Evolutionary conservation across 2,329 filamentous ascomycete genomes (phyloP).

Genomic region (Colletotrichum sojae): DNA sequence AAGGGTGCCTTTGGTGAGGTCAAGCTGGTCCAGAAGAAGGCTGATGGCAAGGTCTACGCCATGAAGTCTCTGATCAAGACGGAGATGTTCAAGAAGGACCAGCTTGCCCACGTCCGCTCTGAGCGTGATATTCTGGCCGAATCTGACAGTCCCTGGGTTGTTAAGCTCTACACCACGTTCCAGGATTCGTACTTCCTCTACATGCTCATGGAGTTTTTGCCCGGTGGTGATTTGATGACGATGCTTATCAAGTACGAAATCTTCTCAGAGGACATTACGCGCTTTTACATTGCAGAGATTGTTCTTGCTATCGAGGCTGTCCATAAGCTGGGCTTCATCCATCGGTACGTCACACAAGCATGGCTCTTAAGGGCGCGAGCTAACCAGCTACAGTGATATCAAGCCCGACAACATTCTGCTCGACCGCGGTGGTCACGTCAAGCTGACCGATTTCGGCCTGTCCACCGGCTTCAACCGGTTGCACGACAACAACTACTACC

Average conservation of each 20-base stretch:
- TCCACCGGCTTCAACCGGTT: conserved; percentile 98
- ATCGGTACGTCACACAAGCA: conserved; percentile 78
- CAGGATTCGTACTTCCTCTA: conserved; percentile 97
- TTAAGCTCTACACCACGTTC: conserved; percentile 98
- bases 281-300: conserved; percentile 99
- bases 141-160: conserved; percentile 99
- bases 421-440: conserved; percentile 95
- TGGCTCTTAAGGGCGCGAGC: not conserved
- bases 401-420: conserved; percentile 99
- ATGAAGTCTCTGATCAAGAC: conserved; percentile 99
- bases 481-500: conserved; percentile 98
- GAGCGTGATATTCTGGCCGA: conserved; percentile 98
- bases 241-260: conserved; percentile 99
- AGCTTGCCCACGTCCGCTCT: conserved; percentile 95
- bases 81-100: conserved; percentile 99
- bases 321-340: conserved; percentile 97
- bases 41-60: conserved; percentile 96
- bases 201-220: conserved; percentile 99
- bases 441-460: conserved; percentile 97
- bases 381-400: conserved; percentile 79
- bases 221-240: conserved; percentile 98
- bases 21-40: conserved; percentile 95
- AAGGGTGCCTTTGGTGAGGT: conserved; percentile 99
- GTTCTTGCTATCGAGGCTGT: conserved; percentile 98
- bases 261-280: conserved; percentile 97